Base-by-base conservation (phyloP, 140 eudicot genomes). In the Erigeron philadelphicus region DNA sequence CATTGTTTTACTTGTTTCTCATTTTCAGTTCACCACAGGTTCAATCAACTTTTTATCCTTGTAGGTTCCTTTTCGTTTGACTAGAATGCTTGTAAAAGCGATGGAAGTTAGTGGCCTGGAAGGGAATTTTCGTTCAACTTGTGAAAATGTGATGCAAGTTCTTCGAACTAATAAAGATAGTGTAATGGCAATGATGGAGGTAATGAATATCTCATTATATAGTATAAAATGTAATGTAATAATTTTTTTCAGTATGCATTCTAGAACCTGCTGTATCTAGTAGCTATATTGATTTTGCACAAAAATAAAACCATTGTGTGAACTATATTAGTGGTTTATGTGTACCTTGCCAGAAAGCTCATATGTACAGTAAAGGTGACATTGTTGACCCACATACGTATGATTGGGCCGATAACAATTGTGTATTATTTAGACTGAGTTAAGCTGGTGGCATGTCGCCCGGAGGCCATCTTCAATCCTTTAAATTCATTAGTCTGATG, bases 141-240 rank as follows among this genome's bases (percentile, higher is more conserved):
- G 99, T 72, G 97, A 94, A 80, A 94, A 84, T 79, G 99, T 94
- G 75, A 94, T 94, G 99, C 97, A 94, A 82, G 99, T 94, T 70
- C 87, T 94, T 57, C 84, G 99, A 64, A 82, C 97, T 21, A 80
- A 94, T 72, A 94, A 83, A 81, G 90, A 94, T 49, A 87, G 99
- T 68, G 99, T 94, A 54, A 94, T 94, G 99, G 99, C 99, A 49
- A 89, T 94, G 99, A 94, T 94, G 99, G 99, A 94, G 99, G 99
- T 92, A 85, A 9, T 11, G 5, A 18, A 41, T 59, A 11, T 65
- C 41, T 23, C 17, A 68, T 41, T 69, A 7, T 50, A 25, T 49
- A 62, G 18, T 63, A 41, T 23, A 31, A 31, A 31, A 41, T 62
- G 31, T 43, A 31, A 23, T 21, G 40, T 11, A 23, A 11, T 15